Conservation (phyloP, 2,329 filamentous ascomycete species). For the Aspergillus luchuensis region DNA sequence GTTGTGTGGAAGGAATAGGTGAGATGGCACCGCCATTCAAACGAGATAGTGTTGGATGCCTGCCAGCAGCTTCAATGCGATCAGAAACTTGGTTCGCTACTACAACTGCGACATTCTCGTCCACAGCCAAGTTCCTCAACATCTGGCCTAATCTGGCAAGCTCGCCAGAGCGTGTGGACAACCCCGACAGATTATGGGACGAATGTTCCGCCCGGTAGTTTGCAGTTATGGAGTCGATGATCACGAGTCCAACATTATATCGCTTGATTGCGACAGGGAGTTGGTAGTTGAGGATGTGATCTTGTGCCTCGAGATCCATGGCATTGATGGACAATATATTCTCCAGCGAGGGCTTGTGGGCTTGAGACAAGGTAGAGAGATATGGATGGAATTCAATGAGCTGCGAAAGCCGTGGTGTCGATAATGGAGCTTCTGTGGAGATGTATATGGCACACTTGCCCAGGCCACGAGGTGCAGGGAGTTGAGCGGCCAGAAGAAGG, state of each 20-base stretch:
- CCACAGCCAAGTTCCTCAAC: slow-evolving; percentile 73
- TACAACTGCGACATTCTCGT: slow-evolving; percentile 77
- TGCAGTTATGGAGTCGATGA: slow-evolving; percentile 89
- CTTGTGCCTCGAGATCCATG: slow-evolving; percentile 89
- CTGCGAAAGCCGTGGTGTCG: slow-evolving; percentile 78
- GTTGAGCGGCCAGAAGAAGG: slow-evolving; percentile 80
- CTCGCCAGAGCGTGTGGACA: slow-evolving; percentile 76
- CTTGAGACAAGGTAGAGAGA: slow-evolving; percentile 50
- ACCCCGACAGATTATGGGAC: slow-evolving; percentile 47
- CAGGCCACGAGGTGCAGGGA: slow-evolving; percentile 71
- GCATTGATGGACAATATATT: slow-evolving; percentile 78
- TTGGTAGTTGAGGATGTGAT: slow-evolving; percentile 91
- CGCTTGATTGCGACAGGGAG: slow-evolving; percentile 80
- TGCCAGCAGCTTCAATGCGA: slow-evolving; percentile 60
- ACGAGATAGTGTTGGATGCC: slow-evolving; percentile 13
- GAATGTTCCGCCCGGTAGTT: slow-evolving; percentile 86
- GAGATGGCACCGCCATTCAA: slow-evolving; percentile 10
- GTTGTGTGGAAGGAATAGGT: slow-evolving; percentile 18
- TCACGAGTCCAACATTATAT: slow-evolving; percentile 75
- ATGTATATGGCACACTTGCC: slow-evolving; percentile 83
- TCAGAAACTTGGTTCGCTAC: slow-evolving; percentile 96
- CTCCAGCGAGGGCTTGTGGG: slow-evolving; percentile 65
- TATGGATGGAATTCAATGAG: slow-evolving; percentile 69
- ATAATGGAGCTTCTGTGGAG: slow-evolving; percentile 84
- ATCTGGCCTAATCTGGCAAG: slow-evolving; percentile 73